Base-by-base conservation (phyloP, 2,329 filamentous ascomycete genomes). In the Sporothrix protearum region DNA sequence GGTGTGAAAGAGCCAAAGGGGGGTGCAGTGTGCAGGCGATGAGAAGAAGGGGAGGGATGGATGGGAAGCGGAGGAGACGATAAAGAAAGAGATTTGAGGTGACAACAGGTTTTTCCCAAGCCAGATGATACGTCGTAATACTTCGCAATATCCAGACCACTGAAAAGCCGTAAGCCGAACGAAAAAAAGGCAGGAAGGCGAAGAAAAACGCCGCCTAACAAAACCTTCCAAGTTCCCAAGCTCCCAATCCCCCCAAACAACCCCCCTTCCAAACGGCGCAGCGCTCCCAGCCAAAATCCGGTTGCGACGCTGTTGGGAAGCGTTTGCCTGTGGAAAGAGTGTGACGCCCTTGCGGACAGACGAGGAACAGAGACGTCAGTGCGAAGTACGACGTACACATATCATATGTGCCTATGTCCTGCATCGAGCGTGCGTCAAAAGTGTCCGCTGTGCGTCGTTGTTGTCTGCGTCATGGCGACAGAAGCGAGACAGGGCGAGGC, bases 261-360 rank as follows among this genome's bases (percentile, higher is more conserved):
- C 42, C 51, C 51, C 19, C n/a, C n/a, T n/a, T n/a, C n/a, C n/a
- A n/a, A 59, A 59, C 55, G 55, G 55, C 55, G 55, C 55, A 59
- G 55, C 55, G 30, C 8, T 39, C 30, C 55, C 19, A 59, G 30
- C 55, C 55, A 59, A 39, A 59, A 30, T 39, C 55, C 55, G 30
- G 19, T 59, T 59, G 55, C 55, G 19, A 59, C 55, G 55, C 30
- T 39, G 55, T 19, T 22, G 55, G 55, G 55, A 36, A 59, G 30
- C 55, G n/a, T 53, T 12, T 22, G 42, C 42, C 42, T 14, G 42
- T 53, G 22, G 49, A 28, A 28, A 39, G 12, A 57, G 53, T 57
- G 55, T 59, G 55, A 61, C 33, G 57, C n/a, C 9, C 16, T 16
- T 42, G 55, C 16, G 55, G 42, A 47, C 14, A 47, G 14, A 47